Base-by-base conservation (phyloP, 176 grass and related monocot genomes). In the Aegilops umbellulata region DNA sequence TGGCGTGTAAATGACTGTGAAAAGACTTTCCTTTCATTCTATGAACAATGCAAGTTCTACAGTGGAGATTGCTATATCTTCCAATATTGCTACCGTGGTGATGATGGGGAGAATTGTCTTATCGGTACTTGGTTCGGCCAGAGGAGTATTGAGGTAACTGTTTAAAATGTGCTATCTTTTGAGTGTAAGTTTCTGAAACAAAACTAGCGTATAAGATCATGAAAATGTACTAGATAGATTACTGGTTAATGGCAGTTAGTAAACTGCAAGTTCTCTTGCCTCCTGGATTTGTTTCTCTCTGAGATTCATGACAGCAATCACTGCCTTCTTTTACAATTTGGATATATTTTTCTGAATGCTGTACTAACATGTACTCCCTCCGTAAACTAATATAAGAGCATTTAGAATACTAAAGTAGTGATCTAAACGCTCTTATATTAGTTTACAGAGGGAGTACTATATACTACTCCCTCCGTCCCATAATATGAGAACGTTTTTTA, bases 41-140 rank as follows among this genome's bases (percentile, higher is more conserved):
- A 90, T 57, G 90, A 95, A 72, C 97, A 99, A 89, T 94, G 88
- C 90, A 99, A 96, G 86, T 99, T 99, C 87, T 99, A 93, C 72
- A 94, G 88, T 86, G 97, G 97, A 46, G 97, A 99, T 70, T 99
- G 97, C 83, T 96, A 96, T 80, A 92, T 99, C 30, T 99, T 99
- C 85, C 97, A 94, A 92, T 99, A 99, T 89, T 86, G 79, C 82
- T 99, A 99, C 83, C 85, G 92, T 85, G 92, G 94, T 72, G 92
- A 94, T 3, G 87, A 90, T 34, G 91, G 85, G 46, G 97, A 99
- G 49, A 94, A 99, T 77, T 92, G 88, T 78, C 77, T 99, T 31
- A 90, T 99, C 61, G 97, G 97, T 74, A 96, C 94, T 76, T 99
- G 97, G 97, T 96, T 93, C 74, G 97, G 97, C 14, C 92, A 94